phyloP scores from a whole-genome alignment of 1,139 yeast genomes.

The Geotrichum candidum region DNA sequence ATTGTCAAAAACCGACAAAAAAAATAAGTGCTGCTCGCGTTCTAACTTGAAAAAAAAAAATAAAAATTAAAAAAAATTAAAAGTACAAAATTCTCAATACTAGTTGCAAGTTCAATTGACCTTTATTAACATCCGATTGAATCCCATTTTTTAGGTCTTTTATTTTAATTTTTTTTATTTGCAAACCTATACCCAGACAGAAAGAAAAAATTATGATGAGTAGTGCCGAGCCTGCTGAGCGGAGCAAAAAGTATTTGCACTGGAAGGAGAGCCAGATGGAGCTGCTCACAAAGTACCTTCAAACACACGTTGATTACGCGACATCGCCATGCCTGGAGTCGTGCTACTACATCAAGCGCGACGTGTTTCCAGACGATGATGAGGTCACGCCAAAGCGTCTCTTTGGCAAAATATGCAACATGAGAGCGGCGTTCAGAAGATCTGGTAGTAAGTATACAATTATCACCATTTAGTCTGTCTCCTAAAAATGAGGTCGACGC shows the following conservation, averaged over 20 bases:
- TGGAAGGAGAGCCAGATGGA: constrained; percentile 19
- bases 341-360: constrained; percentile 14
- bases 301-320: constrained; percentile 16
- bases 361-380: constrained; percentile 16
- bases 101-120: too few relatives aligned
- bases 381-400: constrained; percentile 18
- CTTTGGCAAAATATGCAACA: constrained; percentile 19
- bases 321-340: constrained; percentile 16
- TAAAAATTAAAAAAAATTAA: too few relatives aligned
- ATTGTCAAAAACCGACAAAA: too few relatives aligned
- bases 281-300: constrained; percentile 12
- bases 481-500: too few relatives aligned
- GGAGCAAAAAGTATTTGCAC: constrained; percentile 15
- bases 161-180: too few relatives aligned
- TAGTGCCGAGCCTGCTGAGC: background rate
- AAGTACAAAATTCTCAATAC: too few relatives aligned
- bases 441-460: background rate
- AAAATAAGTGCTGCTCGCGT: too few relatives aligned
- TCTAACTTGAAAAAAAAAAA: too few relatives aligned
- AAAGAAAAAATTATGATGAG: background rate
- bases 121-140: too few relatives aligned
- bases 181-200: too few relatives aligned
- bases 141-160: too few relatives aligned
- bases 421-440: constrained; percentile 17
- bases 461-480: background rate